A percentile compares a stretch with the other conserved stretches of the same genome.
Evolutionary conservation across 495 filamentous ascomycete genomes (phyloP).

Genomic region (Pseudotulostoma volvatum): DNA sequence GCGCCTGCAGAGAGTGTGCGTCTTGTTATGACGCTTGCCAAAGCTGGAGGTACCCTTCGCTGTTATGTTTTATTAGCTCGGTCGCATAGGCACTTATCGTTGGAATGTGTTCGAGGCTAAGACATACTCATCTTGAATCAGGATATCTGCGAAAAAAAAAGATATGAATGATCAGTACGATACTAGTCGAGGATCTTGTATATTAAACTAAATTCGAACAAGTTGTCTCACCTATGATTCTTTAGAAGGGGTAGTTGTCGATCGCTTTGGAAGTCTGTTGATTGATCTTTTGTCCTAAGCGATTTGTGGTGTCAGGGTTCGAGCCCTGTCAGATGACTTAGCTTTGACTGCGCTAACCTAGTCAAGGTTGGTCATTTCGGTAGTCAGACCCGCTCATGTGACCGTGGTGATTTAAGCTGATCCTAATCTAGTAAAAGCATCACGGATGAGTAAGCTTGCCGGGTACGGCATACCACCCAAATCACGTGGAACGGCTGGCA

Average conservation of each 20-base stretch:
- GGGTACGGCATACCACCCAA: too few relatives aligned
- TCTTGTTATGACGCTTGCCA: constrained; percentile 98
- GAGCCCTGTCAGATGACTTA: too few relatives aligned
- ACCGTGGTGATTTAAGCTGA: too few relatives aligned
- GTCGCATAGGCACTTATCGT: constrained; percentile 14
- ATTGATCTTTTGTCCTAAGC: not conserved
- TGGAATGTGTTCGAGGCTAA: constrained; percentile 14
- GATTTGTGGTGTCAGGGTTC: not conserved
- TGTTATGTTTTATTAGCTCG: constrained; percentile 35
- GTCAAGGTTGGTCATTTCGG: too few relatives aligned
- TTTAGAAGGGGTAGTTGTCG: constrained; percentile 35
- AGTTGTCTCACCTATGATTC: constrained; percentile 38
- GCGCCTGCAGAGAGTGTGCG: constrained; percentile 97
- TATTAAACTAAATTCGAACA: too few relatives aligned
- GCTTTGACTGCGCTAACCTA: too few relatives aligned
- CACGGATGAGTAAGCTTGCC: too few relatives aligned
- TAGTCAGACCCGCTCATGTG: too few relatives aligned
- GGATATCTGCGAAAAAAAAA: constrained; percentile 19
- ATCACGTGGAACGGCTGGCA: too few relatives aligned
- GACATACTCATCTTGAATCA: constrained; percentile 54
- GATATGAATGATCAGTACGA: constrained; percentile 5
- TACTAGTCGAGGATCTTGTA: too few relatives aligned
- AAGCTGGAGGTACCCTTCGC: constrained; percentile 94
- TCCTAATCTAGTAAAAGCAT: too few relatives aligned
- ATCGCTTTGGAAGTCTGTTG: constrained; percentile 21